These are phyloP conservation scores for Cladosporium sp. DNA, from an alignment of 2,329 filamentous ascomycete species.

Conservation along the genomic window DNA sequence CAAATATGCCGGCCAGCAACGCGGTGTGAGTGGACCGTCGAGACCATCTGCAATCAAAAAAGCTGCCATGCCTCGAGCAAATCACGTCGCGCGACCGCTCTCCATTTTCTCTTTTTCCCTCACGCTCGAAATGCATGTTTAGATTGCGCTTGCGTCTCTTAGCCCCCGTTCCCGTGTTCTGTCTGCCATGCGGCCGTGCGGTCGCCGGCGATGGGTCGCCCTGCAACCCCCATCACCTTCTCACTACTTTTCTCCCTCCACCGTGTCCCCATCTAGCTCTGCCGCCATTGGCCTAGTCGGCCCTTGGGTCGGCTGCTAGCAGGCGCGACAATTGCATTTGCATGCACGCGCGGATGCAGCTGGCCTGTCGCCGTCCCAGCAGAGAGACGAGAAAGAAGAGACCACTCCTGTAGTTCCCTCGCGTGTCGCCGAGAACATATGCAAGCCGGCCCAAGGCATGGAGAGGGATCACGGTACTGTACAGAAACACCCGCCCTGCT, in stretches of 20 bases:
- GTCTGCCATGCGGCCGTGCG: slow-evolving; percentile 12
- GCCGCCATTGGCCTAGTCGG: slow-evolving; percentile 5
- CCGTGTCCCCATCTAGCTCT: slow-evolving; percentile 2
- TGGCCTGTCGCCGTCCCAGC: slow-evolving; percentile 1
- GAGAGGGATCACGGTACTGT: too few relatives aligned
- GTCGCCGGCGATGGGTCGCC: slow-evolving; percentile 5
- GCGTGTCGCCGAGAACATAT: background rate
- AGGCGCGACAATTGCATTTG: slow-evolving; percentile 7
- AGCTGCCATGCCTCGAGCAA: slow-evolving; percentile 1
- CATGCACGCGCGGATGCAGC: slow-evolving; percentile 11
- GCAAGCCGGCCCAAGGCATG: slow-evolving; percentile 13
- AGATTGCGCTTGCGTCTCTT: slow-evolving; percentile 12
- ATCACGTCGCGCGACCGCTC: slow-evolving; percentile 5
- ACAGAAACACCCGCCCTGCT: too few relatives aligned
- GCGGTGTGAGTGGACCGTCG: slow-evolving; percentile 14
- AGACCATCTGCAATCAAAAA: slow-evolving; percentile 13
- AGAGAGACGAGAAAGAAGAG: background rate
- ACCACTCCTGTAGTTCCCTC: background rate
- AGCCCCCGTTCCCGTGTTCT: slow-evolving; percentile 15
- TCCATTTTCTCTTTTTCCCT: slow-evolving; percentile 9
- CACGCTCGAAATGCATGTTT: slow-evolving; percentile 1
- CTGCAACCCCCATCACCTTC: slow-evolving; percentile 9
- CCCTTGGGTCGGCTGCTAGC: slow-evolving; percentile 11
- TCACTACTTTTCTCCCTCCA: too few relatives aligned
- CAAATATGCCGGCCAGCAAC: slow-evolving; percentile 2